phyloP scores from a whole-genome alignment of 2,329 filamentous ascomycete genomes.

The Penicillium hesseltinei region DNA sequence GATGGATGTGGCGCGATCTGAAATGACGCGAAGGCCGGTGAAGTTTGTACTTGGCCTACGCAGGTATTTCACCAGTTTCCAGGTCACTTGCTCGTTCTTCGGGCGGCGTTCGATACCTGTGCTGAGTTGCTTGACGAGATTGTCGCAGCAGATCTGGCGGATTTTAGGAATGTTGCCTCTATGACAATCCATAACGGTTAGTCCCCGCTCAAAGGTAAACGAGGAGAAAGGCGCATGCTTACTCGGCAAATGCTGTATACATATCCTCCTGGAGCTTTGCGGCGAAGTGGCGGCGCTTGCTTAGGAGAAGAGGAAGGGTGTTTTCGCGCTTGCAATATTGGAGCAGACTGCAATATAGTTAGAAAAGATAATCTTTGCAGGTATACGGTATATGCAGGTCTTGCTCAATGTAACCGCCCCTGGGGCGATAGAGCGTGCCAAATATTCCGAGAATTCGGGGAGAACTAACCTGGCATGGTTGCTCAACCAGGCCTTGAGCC shows the following conservation, averaged over 20 bases:
- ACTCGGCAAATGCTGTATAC: slow-evolving; percentile 49
- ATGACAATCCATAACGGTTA: not conserved
- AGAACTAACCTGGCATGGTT: slow-evolving; percentile 36
- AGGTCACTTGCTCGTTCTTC: slow-evolving; percentile 31
- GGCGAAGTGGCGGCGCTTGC: slow-evolving; percentile 38
- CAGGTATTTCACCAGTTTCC: slow-evolving; percentile 40
- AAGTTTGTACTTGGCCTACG: slow-evolving; percentile 38
- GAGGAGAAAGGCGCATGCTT: slow-evolving; percentile 20
- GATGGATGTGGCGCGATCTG: slow-evolving; percentile 44
- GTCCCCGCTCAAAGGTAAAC: slow-evolving; percentile 1
- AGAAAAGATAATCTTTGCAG: not conserved
- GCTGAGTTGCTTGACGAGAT: slow-evolving; percentile 36
- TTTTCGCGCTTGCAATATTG: slow-evolving; percentile 35
- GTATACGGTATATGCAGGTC: not conserved
- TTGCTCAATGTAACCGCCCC: not conserved
- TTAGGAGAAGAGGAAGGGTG: slow-evolving; percentile 36
- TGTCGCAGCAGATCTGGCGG: slow-evolving; percentile 39
- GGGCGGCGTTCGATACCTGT: slow-evolving; percentile 37
- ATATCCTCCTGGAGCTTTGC: slow-evolving; percentile 45
- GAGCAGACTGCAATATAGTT: slow-evolving; percentile 12
- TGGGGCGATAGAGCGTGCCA: not conserved
- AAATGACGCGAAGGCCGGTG: slow-evolving; percentile 39
- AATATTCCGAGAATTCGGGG: not conserved
- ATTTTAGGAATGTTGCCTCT: slow-evolving; percentile 39
- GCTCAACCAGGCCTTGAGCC: slow-evolving; percentile 35